Conservation (phyloP, 768 basidiomycete species). For the Chlorophyllum brunneum region DNA sequence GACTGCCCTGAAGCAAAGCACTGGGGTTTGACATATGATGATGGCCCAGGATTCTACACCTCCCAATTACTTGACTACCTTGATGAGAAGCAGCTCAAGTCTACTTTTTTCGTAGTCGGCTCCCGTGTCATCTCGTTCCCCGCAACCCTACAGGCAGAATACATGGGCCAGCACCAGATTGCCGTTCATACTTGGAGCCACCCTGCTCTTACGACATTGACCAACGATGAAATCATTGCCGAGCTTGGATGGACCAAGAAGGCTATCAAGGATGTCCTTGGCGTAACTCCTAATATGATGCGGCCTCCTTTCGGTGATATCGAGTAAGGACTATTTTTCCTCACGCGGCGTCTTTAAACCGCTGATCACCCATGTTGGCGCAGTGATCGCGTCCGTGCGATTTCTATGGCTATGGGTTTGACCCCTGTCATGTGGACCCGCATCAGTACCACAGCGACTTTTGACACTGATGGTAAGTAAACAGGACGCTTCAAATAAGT, state of each 20-base stretch:
- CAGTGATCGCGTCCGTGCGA: constrained; percentile 84
- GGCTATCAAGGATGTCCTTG: constrained; percentile 77
- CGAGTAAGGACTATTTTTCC: constrained; percentile 40
- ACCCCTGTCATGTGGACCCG: constrained; percentile 85
- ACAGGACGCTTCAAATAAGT: neutral
- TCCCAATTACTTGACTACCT: constrained; percentile 71
- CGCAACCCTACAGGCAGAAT: constrained; percentile 64
- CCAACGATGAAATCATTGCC: constrained; percentile 80
- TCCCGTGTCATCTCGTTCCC: constrained; percentile 76
- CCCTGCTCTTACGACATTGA: constrained; percentile 62
- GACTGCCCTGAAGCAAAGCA: constrained; percentile 65
- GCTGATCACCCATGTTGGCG: constrained; percentile 13
- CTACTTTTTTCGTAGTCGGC: constrained; percentile 88
- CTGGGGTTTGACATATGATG: constrained; percentile 64
- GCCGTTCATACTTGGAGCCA: constrained; percentile 72
- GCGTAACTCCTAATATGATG: constrained; percentile 76
- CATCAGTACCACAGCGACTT: constrained; percentile 52
- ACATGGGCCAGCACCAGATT: constrained; percentile 77
- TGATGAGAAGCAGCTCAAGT: constrained; percentile 55
- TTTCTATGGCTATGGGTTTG: constrained; percentile 78
- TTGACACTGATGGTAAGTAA: constrained; percentile 62
- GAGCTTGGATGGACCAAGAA: constrained; percentile 88
- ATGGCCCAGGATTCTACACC: constrained; percentile 80
- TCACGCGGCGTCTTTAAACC: neutral
- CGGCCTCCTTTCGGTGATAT: constrained; percentile 82